Evolutionary conservation across 2,329 filamentous ascomycete genomes (phyloP), one percentile per base, ranked within the genome.

Genomic region (Trichoderma sp.): DNA sequence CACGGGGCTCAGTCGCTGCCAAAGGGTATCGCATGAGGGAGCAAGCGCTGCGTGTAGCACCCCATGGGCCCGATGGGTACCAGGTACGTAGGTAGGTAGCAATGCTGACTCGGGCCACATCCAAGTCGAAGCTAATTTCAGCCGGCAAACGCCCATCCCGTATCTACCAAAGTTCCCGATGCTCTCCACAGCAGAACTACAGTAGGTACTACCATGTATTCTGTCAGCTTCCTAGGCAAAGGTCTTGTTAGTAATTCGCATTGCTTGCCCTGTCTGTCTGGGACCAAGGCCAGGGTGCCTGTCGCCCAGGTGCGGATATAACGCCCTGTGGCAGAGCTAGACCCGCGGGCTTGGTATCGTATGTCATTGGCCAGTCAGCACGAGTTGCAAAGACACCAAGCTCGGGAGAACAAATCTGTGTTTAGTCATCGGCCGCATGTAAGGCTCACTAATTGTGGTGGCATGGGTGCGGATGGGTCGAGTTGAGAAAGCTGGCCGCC

Each of bases 291-390:
- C 31, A 61, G 66, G 65, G 66, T 58, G 10, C 31, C 35, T 19
- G 60, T 33, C 29, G n/a, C 24, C 56, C 56, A 33, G n/a, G 47
- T 47, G 55, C 66, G 66, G 66, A 68, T 47, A 68, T 47, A 62
- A 62, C 57, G 47, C 33, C 40, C 43, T 58, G 33, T 49, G 66
- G 49, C 66, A 61, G 33, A 55, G 33, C 52, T 47, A 62, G 37
- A 33, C 37, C 56, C 65, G 65, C 49, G 37, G 14, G 16, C 29
- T 27, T 63, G 57, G 66, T 68, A 68, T 68, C 58, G 57, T 56
- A 37, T 56, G 58, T 21, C 33, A 68, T 68, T 68, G 66, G 57
- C 35, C 10, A 13, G 49, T 21, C 52, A 49, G 47, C 58, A 47
- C 33, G 5, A 56, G 24, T 68, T 62, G 16, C 53, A 3, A 56